Evolutionary conservation across 805 yeast species (phyloP).

Genomic region (Sugiyamaella marilandica): DNA sequence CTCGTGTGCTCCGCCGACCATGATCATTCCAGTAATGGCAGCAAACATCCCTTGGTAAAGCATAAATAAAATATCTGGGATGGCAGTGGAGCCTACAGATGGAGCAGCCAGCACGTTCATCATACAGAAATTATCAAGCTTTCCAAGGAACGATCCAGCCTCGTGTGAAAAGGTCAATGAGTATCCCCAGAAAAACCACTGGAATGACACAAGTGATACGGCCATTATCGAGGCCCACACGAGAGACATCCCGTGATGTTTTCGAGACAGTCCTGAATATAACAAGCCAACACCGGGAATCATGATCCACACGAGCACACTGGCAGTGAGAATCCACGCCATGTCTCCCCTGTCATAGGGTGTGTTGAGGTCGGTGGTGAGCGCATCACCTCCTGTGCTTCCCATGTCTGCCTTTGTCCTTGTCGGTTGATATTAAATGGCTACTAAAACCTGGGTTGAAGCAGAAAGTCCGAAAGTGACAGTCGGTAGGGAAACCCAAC

Average conservation of each 20-base stretch:
- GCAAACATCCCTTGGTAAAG: constrained; percentile 98
- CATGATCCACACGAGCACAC: constrained; percentile 87
- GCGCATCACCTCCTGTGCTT: constrained; percentile 73
- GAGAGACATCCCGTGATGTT: constrained; percentile 90
- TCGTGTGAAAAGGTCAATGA: constrained; percentile 77
- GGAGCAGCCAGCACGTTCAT: constrained; percentile 81
- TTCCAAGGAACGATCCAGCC: constrained; percentile 70
- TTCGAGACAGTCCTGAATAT: constrained; percentile 90
- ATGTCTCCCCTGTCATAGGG: constrained; percentile 69
- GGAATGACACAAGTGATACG: constrained; percentile 74
- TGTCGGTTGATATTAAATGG: no score
- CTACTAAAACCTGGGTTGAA: no score
- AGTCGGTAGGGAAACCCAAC: no score
- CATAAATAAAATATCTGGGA: constrained; percentile 90
- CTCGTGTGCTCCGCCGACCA: constrained; percentile 98
- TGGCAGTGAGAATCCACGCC: constrained; percentile 57
- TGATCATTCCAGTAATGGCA: constrained; percentile 81
- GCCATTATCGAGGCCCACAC: constrained; percentile 94
- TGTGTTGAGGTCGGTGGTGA: constrained; percentile 64
- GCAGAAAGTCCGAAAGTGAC: no score
- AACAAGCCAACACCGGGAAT: constrained; percentile 92
- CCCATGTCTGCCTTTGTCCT: background rate
- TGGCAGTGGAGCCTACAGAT: constrained; percentile 47
- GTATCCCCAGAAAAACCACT: constrained; percentile 99
- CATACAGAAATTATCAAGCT: constrained; percentile 73